Base-by-base conservation (phyloP, 2,329 filamentous ascomycete species). In the Pseudogymnoascus verrucosus region DNA sequence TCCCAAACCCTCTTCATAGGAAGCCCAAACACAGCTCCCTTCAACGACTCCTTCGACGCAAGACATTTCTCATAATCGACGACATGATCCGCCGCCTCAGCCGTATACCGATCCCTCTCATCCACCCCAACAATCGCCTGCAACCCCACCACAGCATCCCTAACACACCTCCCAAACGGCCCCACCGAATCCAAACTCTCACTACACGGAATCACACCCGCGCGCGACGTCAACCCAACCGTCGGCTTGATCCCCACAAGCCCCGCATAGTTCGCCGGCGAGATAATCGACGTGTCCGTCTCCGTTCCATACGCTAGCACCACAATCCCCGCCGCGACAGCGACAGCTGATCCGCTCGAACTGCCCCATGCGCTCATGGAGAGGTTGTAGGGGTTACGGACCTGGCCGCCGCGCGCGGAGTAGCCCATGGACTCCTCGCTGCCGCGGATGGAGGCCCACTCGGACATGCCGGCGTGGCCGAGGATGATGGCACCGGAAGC, bases 161-260 rank as follows among this genome's bases (percentile, higher is more conserved):
- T 79, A 2, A 90, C 82, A 0, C 82, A 88, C 16, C 82, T 80
- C 0, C 82, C 83, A 73, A 90, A 84, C 0, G 82, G 78, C 0
- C 89, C 88, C 0, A 90, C 78, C 0, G 83, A 87, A 68, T 91
- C 89, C 69, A 87, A 84, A 67, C 84, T 81, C 28, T 79, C 72
- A 1, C 79, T 82, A 2, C 89, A 83, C 0, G 88, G 87, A 7
- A 90, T 81, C 1, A 89, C 86, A 2, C 87, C 77, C 64, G 80
- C 74, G 12, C 84, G 77, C 1, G 84, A 86, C 0, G 83, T 88
- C 3, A 89, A 76, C 0, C 87, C 87, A 1, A 89, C 83, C 0
- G 85, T 87, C 1, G 87, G 85, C 70, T 87, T 88, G 71, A 90
- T 85, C 1, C 85, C 87, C 0, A 89, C 86, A 1, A 89, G 71